These are phyloP conservation scores for Penstemon davidsonii DNA, from an alignment of 257 asterid species.

Conservation along the genomic window DNA sequence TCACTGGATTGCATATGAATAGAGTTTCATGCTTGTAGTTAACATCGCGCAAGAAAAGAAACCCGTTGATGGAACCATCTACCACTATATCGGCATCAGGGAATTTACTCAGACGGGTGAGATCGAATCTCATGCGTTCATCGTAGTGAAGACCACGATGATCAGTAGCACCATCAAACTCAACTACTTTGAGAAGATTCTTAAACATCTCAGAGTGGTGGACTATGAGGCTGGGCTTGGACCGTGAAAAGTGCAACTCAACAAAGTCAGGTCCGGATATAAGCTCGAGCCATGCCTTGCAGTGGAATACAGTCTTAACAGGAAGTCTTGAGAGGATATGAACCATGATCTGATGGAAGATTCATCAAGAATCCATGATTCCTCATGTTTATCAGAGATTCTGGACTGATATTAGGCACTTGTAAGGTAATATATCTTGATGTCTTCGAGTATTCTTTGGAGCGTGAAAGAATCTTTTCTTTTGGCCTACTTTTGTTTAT, in stretches of 20 bases:
- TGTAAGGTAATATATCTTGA: too few species aligned
- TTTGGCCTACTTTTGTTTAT: too few species aligned
- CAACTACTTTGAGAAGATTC: not conserved
- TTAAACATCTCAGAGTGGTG: not conserved
- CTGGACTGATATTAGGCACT: too few species aligned
- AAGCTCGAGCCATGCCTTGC: slow-evolving; percentile 35
- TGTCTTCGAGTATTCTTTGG: too few species aligned
- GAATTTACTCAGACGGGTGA: too few species aligned
- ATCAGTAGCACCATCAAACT: slow-evolving; percentile 23
- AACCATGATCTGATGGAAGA: slow-evolving; percentile 34
- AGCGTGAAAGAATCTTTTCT: too few species aligned
- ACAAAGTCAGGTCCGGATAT: slow-evolving; percentile 28
- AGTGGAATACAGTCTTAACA: slow-evolving; percentile 13
- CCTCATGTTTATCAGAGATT: too few species aligned
- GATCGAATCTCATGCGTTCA: not conserved
- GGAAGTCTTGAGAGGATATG: slow-evolving; percentile 41
- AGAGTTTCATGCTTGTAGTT: not conserved
- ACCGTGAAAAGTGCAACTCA: slow-evolving; percentile 24
- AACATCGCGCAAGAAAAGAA: slow-evolving; percentile 22
- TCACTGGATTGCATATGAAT: slow-evolving; percentile 45
- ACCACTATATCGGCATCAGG: slow-evolving; percentile 5
- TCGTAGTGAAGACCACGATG: slow-evolving; percentile 25
- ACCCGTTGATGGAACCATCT: slow-evolving; percentile 23
- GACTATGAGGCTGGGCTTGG: slow-evolving; percentile 32
- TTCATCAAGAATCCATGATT: not conserved